Evolutionary conservation across 495 filamentous ascomycete species (phyloP).

Genomic region (Chaetomium tenue): DNA sequence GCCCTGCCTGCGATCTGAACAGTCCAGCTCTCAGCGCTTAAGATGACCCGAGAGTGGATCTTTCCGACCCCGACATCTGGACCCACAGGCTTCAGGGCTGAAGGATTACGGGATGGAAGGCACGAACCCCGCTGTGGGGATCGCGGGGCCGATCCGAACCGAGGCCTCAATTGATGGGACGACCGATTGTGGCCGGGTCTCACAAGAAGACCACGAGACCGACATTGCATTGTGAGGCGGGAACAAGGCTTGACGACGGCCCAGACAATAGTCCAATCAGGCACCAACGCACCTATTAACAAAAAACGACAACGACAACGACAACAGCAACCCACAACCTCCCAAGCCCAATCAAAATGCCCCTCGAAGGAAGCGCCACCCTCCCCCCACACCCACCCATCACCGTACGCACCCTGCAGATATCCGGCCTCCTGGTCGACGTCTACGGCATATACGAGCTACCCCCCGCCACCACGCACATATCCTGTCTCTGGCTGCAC

Average conservation of each 20-base stretch:
- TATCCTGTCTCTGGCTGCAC: constrained; percentile 82
- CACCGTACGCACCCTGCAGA: constrained; percentile 59
- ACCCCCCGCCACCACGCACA: constrained; percentile 41
- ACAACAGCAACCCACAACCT: neutral
- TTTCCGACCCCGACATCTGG: too few species aligned
- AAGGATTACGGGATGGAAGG: too few species aligned
- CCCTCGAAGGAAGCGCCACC: constrained; percentile 2
- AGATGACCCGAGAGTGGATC: too few species aligned
- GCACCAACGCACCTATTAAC: neutral
- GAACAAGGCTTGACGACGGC: neutral
- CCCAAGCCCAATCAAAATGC: constrained; percentile 13
- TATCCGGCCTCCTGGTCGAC: constrained; percentile 73
- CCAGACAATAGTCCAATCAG: too few species aligned
- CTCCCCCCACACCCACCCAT: constrained; percentile 45
- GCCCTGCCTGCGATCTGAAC: too few species aligned
- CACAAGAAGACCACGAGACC: too few species aligned
- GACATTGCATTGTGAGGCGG: too few species aligned
- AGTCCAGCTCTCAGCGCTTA: too few species aligned
- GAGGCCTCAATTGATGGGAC: neutral
- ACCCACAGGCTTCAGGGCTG: too few species aligned
- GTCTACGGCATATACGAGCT: constrained; percentile 81
- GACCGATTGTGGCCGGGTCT: neutral
- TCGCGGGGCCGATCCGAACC: neutral
- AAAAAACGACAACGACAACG: neutral
- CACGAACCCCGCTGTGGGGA: neutral